These are phyloP conservation scores for Reutealis trisperma DNA, from an alignment of 345 rosid species.

Conservation along the genomic window DNA sequence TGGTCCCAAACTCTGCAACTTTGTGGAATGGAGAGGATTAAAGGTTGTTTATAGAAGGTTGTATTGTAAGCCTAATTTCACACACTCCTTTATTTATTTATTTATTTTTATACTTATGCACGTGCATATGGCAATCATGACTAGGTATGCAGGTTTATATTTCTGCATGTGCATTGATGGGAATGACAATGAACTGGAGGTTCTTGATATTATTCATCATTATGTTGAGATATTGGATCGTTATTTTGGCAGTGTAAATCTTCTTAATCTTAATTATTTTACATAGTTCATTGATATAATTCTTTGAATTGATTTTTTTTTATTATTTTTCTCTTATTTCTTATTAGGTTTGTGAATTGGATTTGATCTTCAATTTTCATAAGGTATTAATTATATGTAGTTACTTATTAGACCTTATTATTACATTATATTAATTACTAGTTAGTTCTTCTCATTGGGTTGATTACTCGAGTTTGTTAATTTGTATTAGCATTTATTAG, in stretches of 20 bases:
- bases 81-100: too few relatives aligned
- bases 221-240: constrained; percentile 34
- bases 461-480: too few relatives aligned
- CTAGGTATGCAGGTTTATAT: constrained; percentile 26
- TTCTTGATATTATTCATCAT: constrained; percentile 34
- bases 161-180: constrained; percentile 23
- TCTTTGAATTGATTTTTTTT: not conserved
- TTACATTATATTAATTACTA: too few relatives aligned
- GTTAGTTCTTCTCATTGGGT: too few relatives aligned
- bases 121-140: not conserved
- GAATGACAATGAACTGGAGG: constrained; percentile 28
- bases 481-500: too few relatives aligned
- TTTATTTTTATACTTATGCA: too few relatives aligned
- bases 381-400: constrained; percentile 7
- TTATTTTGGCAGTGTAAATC: constrained; percentile 33
- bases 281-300: not conserved
- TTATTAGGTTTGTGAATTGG: constrained; percentile 26
- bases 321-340: not conserved
- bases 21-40: constrained; percentile 37
- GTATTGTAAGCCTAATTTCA: not conserved
- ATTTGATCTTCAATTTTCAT: constrained; percentile 35
- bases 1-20: constrained; percentile 31
- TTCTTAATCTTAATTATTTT: not conserved
- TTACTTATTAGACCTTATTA: too few relatives aligned
- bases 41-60: constrained; percentile 32